Percentiles rank a stretch among this genome's conserved stretches.
These are phyloP conservation scores for Rhododendron ferrugineum DNA, from an alignment of 148 eudicot species.

Conservation along the genomic window DNA sequence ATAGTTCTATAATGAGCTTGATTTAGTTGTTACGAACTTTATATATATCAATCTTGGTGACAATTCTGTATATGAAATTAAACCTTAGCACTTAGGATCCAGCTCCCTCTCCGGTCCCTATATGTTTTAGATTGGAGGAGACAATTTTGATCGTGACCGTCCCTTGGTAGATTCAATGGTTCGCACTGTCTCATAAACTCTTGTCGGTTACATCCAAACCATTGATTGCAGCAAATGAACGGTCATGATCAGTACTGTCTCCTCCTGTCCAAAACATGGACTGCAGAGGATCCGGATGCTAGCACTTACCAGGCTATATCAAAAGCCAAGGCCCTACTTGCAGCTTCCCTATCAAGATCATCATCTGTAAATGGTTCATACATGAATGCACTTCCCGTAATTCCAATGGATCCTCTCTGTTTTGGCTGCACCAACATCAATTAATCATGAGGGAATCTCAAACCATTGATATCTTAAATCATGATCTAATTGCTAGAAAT, in stretches of 20 bases:
- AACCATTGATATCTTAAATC: background rate
- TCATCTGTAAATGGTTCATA: slow-evolving; percentile 42
- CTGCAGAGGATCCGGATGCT: background rate
- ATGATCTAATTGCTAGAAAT: background rate
- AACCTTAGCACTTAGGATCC: slow-evolving; percentile 18
- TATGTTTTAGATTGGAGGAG: too few relatives aligned
- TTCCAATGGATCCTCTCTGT: slow-evolving; percentile 53
- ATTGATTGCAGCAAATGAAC: background rate
- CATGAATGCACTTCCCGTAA: slow-evolving; percentile 33
- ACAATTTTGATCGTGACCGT: background rate
- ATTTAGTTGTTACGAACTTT: background rate
- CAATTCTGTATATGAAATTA: background rate
- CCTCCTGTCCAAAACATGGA: background rate
- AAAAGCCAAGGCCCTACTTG: slow-evolving; percentile 43
- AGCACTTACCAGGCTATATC: slow-evolving; percentile 31
- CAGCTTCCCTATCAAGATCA: slow-evolving; percentile 45
- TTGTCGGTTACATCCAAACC: background rate
- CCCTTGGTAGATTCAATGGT: background rate
- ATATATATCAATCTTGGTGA: too few relatives aligned
- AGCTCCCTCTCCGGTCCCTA: too few relatives aligned
- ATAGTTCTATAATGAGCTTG: background rate
- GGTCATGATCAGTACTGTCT: background rate
- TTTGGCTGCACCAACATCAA: slow-evolving; percentile 32
- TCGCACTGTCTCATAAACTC: background rate
- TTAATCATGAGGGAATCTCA: background rate